Evolutionary conservation across 192 early-diverging fungal species (phyloP), one percentile per base, ranked within the genome.

Genomic region (Coemansia sp.): DNA sequence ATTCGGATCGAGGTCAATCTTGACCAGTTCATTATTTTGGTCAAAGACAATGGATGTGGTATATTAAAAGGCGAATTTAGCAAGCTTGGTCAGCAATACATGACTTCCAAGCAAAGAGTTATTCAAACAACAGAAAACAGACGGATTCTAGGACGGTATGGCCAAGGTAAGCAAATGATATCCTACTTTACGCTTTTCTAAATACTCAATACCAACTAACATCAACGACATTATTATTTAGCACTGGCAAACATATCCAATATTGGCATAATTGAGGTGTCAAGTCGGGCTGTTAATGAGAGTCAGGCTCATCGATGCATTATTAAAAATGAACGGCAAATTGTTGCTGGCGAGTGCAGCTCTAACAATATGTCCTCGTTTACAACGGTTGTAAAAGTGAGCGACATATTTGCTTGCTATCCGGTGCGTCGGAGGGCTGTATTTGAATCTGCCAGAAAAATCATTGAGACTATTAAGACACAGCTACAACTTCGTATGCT

Each of bases 221-320:
- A 60, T 27, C 10, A 12, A 45, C 41, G 17, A n/a, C 41, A 8
- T 37, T 10, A 19, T 54, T 5, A 9, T 37, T 11, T 66, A 78
- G 72, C 78, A 0, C 54, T 80, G 45, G 77, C 77, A 25, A 74
- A 57, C 52, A 74, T 80, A 19, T 80, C 78, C 2, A 64, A 51
- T n/a, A 38, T 80, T 43, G 72, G 68, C 6, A 23, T 56, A 2
- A 61, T 80, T 37, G 62, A 71, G 5, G 38, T 75, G n/a, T 39
- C 54, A 57, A 75, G 69, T 37, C 59, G 49, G 57, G 27, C 21
- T 16, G 23, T 10, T 1, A 51, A 22, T 25, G 47, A 59, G 16
- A 41, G 19, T 3, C 19, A 14, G 3, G 19, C 58, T 4, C 60
- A 31, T 27, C 43, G 63, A 43, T 80, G 72, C 38, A 6, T 64